Evolutionary conservation across 176 grass and related monocot genomes (phyloP).

Genomic region (Bothriochloa decipiens): DNA sequence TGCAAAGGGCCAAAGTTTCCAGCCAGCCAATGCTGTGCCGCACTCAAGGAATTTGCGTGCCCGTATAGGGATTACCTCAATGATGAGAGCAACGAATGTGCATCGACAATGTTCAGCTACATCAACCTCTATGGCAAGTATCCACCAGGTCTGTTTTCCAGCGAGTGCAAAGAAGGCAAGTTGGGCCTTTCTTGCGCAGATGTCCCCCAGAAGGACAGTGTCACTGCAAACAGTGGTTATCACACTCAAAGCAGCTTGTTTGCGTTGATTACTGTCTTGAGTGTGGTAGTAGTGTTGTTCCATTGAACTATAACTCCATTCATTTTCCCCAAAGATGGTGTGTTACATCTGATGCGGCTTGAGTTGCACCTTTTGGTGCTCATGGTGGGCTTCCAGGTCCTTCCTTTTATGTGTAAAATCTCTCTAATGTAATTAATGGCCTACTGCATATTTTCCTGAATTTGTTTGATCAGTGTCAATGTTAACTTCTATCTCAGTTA

Average conservation of each 20-base stretch:
- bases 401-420: conserved; percentile 39
- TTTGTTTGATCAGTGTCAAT: neutral
- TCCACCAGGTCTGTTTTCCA: conserved; percentile 70
- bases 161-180: conserved; percentile 63
- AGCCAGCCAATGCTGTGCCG: conserved; percentile 47
- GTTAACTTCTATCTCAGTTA: conserved; percentile 2
- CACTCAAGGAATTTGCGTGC: conserved; percentile 75
- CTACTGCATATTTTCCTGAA: conserved; percentile 27
- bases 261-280: conserved; percentile 40
- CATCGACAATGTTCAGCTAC: conserved; percentile 78
- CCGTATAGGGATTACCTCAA: conserved; percentile 52
- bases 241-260: conserved; percentile 31
- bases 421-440: conserved; percentile 30
- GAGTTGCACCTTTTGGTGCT: conserved; percentile 15
- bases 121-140: conserved; percentile 72
- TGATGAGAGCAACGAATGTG: conserved; percentile 52
- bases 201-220: neutral
- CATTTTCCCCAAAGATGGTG: conserved; percentile 7
- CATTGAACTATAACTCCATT: conserved; percentile 23
- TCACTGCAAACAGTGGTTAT: neutral
- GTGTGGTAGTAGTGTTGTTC: conserved; percentile 39
- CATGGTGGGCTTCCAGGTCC: neutral
- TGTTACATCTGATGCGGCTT: conserved; percentile 26
- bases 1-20: conserved; percentile 78
- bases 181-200: conserved; percentile 48